Conservation (phyloP, 2,329 filamentous ascomycete genomes). For the Neopestalotiopsis clavispora region DNA sequence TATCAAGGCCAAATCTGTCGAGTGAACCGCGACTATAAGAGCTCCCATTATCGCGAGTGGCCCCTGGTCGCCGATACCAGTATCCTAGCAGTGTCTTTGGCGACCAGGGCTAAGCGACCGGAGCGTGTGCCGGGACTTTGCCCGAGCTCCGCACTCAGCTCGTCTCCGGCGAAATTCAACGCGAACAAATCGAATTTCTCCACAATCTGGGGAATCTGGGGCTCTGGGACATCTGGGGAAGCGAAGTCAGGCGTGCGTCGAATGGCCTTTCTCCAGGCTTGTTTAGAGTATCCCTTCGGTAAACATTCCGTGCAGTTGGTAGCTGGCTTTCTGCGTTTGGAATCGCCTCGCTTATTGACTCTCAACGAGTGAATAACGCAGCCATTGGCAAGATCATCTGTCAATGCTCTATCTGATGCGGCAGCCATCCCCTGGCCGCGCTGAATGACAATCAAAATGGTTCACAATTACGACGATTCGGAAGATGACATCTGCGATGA, state of each 20-base stretch:
- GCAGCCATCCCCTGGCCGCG: neutral
- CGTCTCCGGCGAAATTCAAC: neutral
- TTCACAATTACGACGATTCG: conserved; percentile 4
- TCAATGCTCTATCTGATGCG: too few species aligned
- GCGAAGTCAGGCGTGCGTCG: neutral
- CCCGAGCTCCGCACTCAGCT: neutral
- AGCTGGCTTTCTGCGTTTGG: neutral
- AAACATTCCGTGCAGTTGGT: neutral
- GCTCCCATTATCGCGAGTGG: neutral
- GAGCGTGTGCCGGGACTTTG: neutral
- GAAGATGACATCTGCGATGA: conserved; percentile 6
- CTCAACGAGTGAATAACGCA: too few species aligned
- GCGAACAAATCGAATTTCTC: neutral
- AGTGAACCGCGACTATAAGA: too few species aligned
- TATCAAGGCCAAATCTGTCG: neutral
- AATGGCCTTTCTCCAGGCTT: neutral
- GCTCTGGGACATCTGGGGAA: neutral
- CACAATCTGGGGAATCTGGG: neutral
- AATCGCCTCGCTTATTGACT: neutral
- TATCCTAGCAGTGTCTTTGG: neutral
- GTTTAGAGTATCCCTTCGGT: neutral
- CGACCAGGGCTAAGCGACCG: neutral
- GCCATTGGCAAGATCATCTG: too few species aligned
- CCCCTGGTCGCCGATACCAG: neutral
- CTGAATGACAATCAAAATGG: neutral